Evolutionary conservation across 345 rosid species (phyloP), one percentile per base, ranked within the genome.

Genomic region (Euphorbia tirucalli): DNA sequence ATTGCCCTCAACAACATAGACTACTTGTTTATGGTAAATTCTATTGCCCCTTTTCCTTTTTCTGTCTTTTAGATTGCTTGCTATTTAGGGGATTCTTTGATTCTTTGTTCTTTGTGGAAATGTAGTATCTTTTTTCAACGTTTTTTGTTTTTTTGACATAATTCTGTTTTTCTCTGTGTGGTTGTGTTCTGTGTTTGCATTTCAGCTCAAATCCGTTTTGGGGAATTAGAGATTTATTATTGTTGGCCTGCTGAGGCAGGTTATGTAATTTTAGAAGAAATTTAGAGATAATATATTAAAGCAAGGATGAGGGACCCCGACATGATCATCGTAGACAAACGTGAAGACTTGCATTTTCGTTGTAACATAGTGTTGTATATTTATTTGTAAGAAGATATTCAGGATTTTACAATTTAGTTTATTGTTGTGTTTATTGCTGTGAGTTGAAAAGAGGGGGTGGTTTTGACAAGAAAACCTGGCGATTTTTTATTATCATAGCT

Each of bases 291-390:
- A 32, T 71, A 72, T 77, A 57, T 70, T 61, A 62, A 73, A 50
- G 61, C 24, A 68, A 75, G 74, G 49, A 91, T 88, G 92, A 87
- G 91, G 81, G 91, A 89, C 82, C 87, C 86, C 76, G 79, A 88
- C 52, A 49, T 61, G 77, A 76, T 78, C 77, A 78, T 77, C 77
- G 67, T 75, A 61, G 57, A 48, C 69, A 57, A 61, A 19, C 11
- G 70, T 60, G 58, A 27, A 65, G 68, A 24, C 69, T 72, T 71
- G 52, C 55, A 61, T 78, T 82, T n/a, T 81, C 31, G 59, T 80
- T 78, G 83, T 80, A 70, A 79, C 67, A 35, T 84, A 62, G 83
- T 13, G 2, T 46, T 13, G 72, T 67, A 68, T 67, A 72, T 79
- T 58, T 30, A 11, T 56, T 55, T 69, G 59, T 55, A 60, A 59